These are phyloP conservation scores for Kwoniella bestiolae DNA, from an alignment of 768 basidiomycete species.

Conservation along the genomic window DNA sequence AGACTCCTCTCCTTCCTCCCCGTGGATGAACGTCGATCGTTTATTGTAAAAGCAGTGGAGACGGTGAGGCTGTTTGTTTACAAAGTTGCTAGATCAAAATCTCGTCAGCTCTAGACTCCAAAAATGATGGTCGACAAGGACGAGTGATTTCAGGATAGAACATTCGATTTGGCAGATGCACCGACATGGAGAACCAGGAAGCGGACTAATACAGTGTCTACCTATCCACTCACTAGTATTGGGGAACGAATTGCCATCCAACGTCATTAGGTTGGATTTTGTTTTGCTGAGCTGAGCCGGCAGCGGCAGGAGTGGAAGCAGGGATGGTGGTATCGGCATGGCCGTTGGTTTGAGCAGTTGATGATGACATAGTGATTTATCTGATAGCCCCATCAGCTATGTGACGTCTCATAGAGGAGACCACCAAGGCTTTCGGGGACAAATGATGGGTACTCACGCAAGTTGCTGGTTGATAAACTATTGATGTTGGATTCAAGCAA, in stretches of 20 bases:
- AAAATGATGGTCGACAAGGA: neutral
- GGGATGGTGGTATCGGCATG: constrained; percentile 31
- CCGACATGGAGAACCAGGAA: no score
- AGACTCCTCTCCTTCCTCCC: constrained; percentile 92
- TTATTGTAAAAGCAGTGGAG: constrained; percentile 99
- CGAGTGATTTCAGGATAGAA: neutral
- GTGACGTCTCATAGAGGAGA: no score
- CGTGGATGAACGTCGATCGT: constrained; percentile 94
- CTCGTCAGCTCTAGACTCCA: constrained; percentile 15
- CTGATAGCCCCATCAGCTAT: no score
- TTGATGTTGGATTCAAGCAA: neutral
- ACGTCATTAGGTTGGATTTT: constrained; percentile 71
- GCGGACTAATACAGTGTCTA: no score
- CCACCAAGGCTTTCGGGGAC: no score
- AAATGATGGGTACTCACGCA: neutral
- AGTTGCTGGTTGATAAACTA: neutral
- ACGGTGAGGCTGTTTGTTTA: constrained; percentile 95
- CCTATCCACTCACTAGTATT: constrained; percentile 80
- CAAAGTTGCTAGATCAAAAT: constrained; percentile 67
- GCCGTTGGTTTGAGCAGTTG: constrained; percentile 43
- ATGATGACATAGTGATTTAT: constrained; percentile 17
- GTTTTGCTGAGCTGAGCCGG: constrained; percentile 25
- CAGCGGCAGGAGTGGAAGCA: constrained; percentile 22
- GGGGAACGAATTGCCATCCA: constrained; percentile 98
- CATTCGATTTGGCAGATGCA: neutral